Percentiles rank a stretch among this genome's conserved stretches.
These are phyloP conservation scores for Phytophthora constricta DNA, from an alignment of 352 stramenopile genomes.

Conservation along the genomic window DNA sequence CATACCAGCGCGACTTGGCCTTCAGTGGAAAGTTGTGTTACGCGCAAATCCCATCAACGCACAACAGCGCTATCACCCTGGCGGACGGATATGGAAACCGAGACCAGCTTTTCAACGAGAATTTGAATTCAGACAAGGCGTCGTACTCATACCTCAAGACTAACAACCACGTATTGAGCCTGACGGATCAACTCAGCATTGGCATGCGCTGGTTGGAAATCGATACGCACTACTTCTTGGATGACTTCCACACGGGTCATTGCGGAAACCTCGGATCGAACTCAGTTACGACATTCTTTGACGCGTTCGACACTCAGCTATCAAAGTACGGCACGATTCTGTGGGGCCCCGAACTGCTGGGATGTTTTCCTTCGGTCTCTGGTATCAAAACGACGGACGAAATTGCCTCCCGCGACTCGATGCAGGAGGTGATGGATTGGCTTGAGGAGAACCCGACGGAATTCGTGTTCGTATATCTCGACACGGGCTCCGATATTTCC, in stretches of 20 bases:
- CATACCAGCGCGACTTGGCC: constrained; percentile 55
- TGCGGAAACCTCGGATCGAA: constrained; percentile 55
- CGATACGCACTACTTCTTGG: constrained; percentile 71
- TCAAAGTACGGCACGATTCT: constrained; percentile 48
- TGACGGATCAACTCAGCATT: constrained; percentile 63
- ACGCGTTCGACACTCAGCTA: constrained; percentile 46
- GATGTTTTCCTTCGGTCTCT: constrained; percentile 67
- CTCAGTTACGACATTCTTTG: constrained; percentile 46
- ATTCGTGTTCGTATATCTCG: constrained; percentile 58
- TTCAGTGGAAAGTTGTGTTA: constrained; percentile 50
- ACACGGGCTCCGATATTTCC: constrained; percentile 51
- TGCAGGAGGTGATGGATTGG: constrained; percentile 59
- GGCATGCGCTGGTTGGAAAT: constrained; percentile 70
- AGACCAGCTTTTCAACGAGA: constrained; percentile 63
- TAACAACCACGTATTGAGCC: constrained; percentile 68
- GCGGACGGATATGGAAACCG: constrained; percentile 64
- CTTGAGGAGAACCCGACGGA: constrained; percentile 50
- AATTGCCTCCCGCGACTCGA: constrained; percentile 32
- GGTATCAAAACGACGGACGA: constrained; percentile 60
- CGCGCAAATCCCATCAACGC: constrained; percentile 53
- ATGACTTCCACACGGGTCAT: constrained; percentile 63
- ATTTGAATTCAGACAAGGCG: constrained; percentile 45
- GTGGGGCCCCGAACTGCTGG: constrained; percentile 57
- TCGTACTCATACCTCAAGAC: constrained; percentile 69
- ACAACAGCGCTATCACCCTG: constrained; percentile 70